Base-by-base conservation (phyloP, 2,329 filamentous ascomycete genomes). In the Cercospora citrullina region DNA sequence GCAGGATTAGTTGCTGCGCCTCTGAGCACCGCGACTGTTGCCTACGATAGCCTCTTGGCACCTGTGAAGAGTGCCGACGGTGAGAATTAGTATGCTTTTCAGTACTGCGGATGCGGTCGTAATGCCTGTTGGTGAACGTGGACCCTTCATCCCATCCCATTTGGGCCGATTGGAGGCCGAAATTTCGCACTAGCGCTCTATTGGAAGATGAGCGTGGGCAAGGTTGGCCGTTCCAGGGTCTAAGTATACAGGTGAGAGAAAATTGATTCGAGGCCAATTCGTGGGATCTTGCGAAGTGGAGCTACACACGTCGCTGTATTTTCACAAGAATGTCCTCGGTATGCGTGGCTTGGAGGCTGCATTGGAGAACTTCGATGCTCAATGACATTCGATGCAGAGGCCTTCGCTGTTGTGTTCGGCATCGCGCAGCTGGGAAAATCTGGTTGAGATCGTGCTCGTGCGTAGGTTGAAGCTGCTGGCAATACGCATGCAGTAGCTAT, bases 141-240 rank as follows among this genome's bases (percentile, higher is more conserved):
- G 36, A 58, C 53, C 57, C 59, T 48, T 36, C 60, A 68, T 59
- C 63, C 68, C 63, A 65, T 64, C 28, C 39, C 63, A 28, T 63
- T 65, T 53, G 64, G 45, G 64, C 70, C 64, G 68, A 71, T 68
- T 70, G 70, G 68, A 71, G 63, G 66, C 58, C 53, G 58, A 53
- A 26, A 23, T 31, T 23, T 28, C 10, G 48, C 33, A 60, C 63
- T 67, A 63, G 65, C 51, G 53, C 42, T 36, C 57, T 59, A 68
- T 67, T 64, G 66, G 64, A 69, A 55, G 60, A 45, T 48, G 33
- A 64, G 59, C 45, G 62, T 68, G 66, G 63, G 53, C 53, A 58
- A 58, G 30, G 53, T 31, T 58, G 30, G 26, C 26, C 16, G 5
- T 28, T 33, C 53, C 30, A 31, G 53, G 53, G 53, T n/a, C n/a